These are phyloP conservation scores for barley (Hordeum vulgare) DNA, from an alignment of 176 grass and related monocot species.

Conservation along the genomic window MorexV3_pseudomolecules_assembly NC_058523.1:16654903-16655402, in stretches of 20 bases:
- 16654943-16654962: background rate
- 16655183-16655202: background rate
- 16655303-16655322: background rate
- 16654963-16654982: background rate
- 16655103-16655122: background rate
- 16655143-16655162: background rate
- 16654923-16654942: background rate
- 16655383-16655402: background rate
- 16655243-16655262: background rate
- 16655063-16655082: too few relatives aligned
- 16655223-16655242: background rate
- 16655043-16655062: too few relatives aligned
- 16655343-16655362: background rate
- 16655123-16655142: background rate
- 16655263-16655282: background rate
- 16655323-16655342: background rate
- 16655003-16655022: background rate
- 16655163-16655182: background rate
- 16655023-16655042: background rate
- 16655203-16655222: background rate
- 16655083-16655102: too few relatives aligned
- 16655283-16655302: background rate
- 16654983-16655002: background rate
- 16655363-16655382: constrained; percentile 8
- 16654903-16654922: background rate